These are phyloP conservation scores for Alternaria sp. DNA, from an alignment of 2,329 filamentous ascomycete species.

Conservation along the genomic window DNA sequence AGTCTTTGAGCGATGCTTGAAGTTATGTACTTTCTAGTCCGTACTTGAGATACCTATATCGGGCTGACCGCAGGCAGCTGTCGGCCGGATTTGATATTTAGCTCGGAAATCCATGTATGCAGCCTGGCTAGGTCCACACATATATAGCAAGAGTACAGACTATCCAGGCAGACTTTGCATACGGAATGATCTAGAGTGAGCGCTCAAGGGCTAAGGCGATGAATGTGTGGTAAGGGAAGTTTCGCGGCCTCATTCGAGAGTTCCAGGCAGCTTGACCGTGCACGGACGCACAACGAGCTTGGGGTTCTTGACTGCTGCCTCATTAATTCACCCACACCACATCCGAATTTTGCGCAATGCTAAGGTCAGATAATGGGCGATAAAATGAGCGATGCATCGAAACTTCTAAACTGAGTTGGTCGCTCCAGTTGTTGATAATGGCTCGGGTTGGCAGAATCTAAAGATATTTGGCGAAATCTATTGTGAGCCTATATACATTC, in stretches of 20 bases:
- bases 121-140: neutral
- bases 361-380: neutral
- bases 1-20: neutral
- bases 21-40: neutral
- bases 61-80: conserved; percentile 10
- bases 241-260: neutral
- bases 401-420: neutral
- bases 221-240: neutral
- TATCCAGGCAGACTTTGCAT: neutral
- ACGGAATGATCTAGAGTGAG: neutral
- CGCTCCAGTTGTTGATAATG: neutral
- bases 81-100: neutral
- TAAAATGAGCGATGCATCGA: neutral
- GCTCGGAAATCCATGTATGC: neutral
- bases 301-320: neutral
- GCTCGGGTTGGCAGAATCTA: neutral
- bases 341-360: neutral
- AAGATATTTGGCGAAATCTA: neutral
- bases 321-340: neutral
- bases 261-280: neutral
- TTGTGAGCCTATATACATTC: neutral
- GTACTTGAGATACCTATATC: neutral
- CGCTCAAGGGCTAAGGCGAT: neutral
- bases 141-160: neutral
- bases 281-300: neutral